Percentiles rank a stretch among this genome's conserved stretches.
phyloP scores from a whole-genome alignment of 2,329 filamentous ascomycete genomes.

The Botrytis cinerea region DNA sequence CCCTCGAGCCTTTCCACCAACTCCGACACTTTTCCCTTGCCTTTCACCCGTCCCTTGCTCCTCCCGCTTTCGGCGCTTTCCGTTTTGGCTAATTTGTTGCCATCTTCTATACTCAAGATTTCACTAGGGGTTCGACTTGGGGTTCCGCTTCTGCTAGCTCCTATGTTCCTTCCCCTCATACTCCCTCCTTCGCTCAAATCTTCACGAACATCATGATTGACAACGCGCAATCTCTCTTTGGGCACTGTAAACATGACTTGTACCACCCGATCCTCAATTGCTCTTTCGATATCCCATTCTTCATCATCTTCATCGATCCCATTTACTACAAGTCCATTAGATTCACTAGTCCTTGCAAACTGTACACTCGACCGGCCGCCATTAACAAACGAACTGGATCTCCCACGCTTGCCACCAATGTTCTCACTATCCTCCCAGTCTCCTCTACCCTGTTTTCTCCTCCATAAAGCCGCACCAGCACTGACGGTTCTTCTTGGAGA shows the following conservation, averaged over 20 bases:
- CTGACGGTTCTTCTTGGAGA: conserved; percentile 47
- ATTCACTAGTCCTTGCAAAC: conserved; percentile 8
- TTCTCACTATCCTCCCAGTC: conserved; percentile 51
- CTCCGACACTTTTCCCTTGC: conserved; percentile 34
- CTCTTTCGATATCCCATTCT: conserved; percentile 77
- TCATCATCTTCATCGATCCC: conserved; percentile 41
- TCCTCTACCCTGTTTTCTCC: conserved; percentile 51
- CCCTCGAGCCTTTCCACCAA: conserved; percentile 38
- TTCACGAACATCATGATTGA: conserved; percentile 69
- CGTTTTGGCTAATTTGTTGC: conserved; percentile 7
- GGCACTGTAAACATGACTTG: conserved; percentile 94
- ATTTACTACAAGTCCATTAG: neutral
- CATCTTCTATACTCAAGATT: conserved; percentile 22
- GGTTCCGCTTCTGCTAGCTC: conserved; percentile 31
- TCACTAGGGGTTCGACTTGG: conserved; percentile 18
- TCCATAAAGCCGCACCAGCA: conserved; percentile 50
- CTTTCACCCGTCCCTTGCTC: conserved; percentile 27
- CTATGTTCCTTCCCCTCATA: conserved; percentile 35
- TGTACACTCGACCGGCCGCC: conserved; percentile 8
- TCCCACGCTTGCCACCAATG: neutral
- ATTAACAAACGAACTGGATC: conserved; percentile 34
- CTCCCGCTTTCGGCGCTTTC: conserved; percentile 19
- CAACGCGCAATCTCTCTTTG: conserved; percentile 81
- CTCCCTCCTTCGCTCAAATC: conserved; percentile 47
- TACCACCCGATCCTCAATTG: conserved; percentile 69